Evolutionary conservation across 2,329 filamentous ascomycete species (phyloP).

Genomic region (Colletotrichum limetticola): DNA sequence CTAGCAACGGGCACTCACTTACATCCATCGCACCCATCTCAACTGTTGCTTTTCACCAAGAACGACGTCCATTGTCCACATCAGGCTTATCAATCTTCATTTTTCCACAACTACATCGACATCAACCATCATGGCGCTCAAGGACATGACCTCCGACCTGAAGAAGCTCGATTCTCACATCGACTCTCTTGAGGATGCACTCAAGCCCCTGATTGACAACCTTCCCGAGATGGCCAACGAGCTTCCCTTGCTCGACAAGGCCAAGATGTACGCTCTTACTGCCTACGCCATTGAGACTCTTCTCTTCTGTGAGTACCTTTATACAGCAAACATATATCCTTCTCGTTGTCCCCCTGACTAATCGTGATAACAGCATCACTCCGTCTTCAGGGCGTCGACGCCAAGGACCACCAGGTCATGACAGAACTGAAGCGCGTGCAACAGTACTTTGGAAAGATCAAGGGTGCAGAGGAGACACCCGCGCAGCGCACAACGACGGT

Average conservation of each 20-base stretch:
- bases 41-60: not conserved
- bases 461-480: conserved; percentile 74
- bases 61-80: too few species aligned
- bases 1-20: not conserved
- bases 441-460: conserved; percentile 94
- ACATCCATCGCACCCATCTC: not conserved
- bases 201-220: conserved; percentile 78
- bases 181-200: conserved; percentile 78
- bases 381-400: conserved; percentile 80
- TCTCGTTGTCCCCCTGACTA: not conserved
- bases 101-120: not conserved
- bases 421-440: conserved; percentile 86
- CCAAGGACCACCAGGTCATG: conserved; percentile 87
- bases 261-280: conserved; percentile 89
- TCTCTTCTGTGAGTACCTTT: conserved; percentile 76
- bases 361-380: conserved; percentile 69
- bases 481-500: conserved; percentile 64
- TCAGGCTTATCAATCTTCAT: not conserved
- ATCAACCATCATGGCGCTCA: conserved; percentile 49
- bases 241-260: conserved; percentile 91
- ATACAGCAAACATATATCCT: not conserved
- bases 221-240: conserved; percentile 78
- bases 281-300: conserved; percentile 93
- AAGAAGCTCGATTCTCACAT: conserved; percentile 82
- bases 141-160: conserved; percentile 73